Percentiles rank a stretch among this genome's conserved stretches.
phyloP scores from a whole-genome alignment of 2,329 filamentous ascomycete species.

The Beauveria bassiana region DNA sequence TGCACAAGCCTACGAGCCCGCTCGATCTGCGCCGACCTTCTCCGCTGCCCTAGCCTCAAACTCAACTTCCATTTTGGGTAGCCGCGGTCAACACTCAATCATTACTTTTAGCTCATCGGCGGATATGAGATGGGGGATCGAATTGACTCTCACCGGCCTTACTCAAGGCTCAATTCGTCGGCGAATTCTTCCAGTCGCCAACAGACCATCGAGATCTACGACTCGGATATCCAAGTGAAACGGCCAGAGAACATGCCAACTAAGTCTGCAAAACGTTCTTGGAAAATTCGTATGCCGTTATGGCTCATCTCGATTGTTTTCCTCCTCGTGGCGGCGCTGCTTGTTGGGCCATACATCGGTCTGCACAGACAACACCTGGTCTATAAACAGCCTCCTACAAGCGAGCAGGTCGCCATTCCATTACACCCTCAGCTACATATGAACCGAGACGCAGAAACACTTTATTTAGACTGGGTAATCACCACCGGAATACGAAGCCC shows the following conservation, averaged over 20 bases:
- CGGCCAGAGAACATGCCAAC: not conserved
- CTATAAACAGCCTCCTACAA: not conserved
- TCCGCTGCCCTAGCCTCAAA: not conserved
- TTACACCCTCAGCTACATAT: conserved; percentile 4
- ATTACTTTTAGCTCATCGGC: not conserved
- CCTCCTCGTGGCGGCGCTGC: not conserved
- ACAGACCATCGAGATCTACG: not conserved
- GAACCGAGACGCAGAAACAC: not conserved
- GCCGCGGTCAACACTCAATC: not conserved
- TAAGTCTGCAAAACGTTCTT: not conserved
- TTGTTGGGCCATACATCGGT: not conserved
- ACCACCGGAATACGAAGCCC: conserved; percentile 1
- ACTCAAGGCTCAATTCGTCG: not conserved
- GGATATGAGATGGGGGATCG: not conserved
- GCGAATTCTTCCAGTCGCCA: too few species aligned
- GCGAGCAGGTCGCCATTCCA: conserved; percentile 5
- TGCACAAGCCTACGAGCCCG: not conserved
- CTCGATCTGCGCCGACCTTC: not conserved
- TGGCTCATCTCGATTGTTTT: not conserved
- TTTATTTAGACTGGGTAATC: conserved; percentile 8
- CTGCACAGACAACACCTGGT: not conserved
- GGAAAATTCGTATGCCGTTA: not conserved
- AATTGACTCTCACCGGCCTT: not conserved
- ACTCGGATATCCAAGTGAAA: not conserved
- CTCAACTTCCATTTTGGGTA: not conserved